Percentiles rank a stretch among this genome's conserved stretches.
phyloP scores from a whole-genome alignment of 306 rosid species.

The Cicer judaicum region DNA sequence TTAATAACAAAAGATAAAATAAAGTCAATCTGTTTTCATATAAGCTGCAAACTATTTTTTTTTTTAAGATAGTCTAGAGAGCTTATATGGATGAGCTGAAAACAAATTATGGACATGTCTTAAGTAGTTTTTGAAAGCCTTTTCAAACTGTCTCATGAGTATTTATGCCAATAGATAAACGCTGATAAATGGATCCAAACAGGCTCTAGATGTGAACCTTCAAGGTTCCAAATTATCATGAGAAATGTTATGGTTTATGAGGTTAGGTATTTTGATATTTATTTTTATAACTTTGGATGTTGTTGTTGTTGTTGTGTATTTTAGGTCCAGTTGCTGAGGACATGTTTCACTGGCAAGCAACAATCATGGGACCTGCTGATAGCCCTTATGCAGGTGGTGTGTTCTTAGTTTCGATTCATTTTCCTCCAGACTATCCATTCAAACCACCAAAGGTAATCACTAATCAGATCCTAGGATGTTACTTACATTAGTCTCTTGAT shows the following conservation, averaged over 20 bases:
- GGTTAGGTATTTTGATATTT: not conserved
- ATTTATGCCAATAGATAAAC: too few species aligned
- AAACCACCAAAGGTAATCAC: constrained; percentile 87
- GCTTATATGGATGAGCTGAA: too few species aligned
- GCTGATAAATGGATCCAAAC: too few species aligned
- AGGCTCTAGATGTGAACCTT: not conserved
- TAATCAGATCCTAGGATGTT: constrained; percentile 16
- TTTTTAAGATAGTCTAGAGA: too few species aligned
- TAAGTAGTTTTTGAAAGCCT: too few species aligned
- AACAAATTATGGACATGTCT: too few species aligned
- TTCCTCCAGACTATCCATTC: constrained; percentile 91
- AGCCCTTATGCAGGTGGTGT: constrained; percentile 89
- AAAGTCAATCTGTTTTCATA: too few species aligned
- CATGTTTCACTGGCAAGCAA: constrained; percentile 96
- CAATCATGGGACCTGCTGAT: constrained; percentile 88
- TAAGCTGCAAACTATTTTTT: too few species aligned
- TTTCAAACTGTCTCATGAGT: too few species aligned
- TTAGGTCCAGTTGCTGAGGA: constrained; percentile 94
- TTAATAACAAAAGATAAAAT: too few species aligned
- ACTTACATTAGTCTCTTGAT: not conserved
- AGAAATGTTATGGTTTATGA: constrained; percentile 5
- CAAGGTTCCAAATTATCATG: not conserved
- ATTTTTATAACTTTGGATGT: not conserved
- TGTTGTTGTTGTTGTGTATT: constrained; percentile 10
- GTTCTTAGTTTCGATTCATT: constrained; percentile 80